These are phyloP conservation scores for Thelephora aurantiotincta DNA, from an alignment of 768 basidiomycete genomes.

Conservation along the genomic window DNA sequence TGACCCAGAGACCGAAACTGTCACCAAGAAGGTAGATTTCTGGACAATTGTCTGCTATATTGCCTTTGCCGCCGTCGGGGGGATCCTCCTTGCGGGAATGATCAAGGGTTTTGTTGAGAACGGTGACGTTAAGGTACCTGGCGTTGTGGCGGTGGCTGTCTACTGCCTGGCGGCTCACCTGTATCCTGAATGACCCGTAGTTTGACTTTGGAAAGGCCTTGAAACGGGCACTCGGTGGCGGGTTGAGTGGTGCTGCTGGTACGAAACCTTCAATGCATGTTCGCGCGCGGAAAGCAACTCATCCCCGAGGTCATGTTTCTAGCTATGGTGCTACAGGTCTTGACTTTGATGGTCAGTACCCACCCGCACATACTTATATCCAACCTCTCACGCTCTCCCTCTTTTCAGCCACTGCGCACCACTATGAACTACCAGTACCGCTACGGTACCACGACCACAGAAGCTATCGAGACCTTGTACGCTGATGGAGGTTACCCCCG, in stretches of 20 bases:
- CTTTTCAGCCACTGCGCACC: constrained; percentile 67
- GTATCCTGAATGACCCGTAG: constrained; percentile 19
- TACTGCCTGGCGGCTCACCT: neutral
- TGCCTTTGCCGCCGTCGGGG: constrained; percentile 21
- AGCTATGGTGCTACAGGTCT: constrained; percentile 92
- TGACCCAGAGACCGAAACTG: constrained; percentile 2
- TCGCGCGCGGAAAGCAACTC: neutral
- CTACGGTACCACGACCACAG: constrained; percentile 64
- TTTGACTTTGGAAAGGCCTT: constrained; percentile 73
- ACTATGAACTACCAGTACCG: constrained; percentile 96
- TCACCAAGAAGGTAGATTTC: constrained; percentile 13
- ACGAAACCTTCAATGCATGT: constrained; percentile 6
- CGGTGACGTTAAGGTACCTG: constrained; percentile 53
- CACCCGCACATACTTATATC: neutral
- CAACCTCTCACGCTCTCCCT: constrained; percentile 4
- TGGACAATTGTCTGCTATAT: constrained; percentile 19
- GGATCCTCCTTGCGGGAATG: constrained; percentile 32
- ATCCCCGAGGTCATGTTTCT: constrained; percentile 4
- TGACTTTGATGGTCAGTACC: constrained; percentile 56
- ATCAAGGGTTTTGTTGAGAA: constrained; percentile 61
- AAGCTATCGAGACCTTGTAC: constrained; percentile 54
- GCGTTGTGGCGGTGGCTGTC: constrained; percentile 2
- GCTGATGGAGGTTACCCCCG: constrained; percentile 67
- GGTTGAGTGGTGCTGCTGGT: constrained; percentile 81
- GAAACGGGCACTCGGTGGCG: constrained; percentile 78